Percentiles rank a stretch among this genome's conserved stretches.
Conservation (phyloP, 2,329 filamentous ascomycete genomes). For the Aspergillus caelatus region DNA sequence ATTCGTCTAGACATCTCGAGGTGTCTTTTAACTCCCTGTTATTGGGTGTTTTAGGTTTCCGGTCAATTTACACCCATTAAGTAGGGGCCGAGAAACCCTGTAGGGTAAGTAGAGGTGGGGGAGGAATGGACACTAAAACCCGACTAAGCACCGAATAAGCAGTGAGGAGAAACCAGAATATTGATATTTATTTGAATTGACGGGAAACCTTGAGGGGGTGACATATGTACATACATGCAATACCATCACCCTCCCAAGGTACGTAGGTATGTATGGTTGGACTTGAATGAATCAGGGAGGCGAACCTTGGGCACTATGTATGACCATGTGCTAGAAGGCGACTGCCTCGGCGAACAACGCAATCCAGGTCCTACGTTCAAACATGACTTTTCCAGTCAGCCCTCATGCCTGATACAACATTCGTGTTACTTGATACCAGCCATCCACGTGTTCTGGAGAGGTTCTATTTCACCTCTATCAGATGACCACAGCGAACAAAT, state of each 20-base stretch:
- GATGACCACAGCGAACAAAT: background rate
- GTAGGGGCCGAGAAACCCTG: conserved; percentile 5
- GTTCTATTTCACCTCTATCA: background rate
- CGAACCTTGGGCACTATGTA: background rate
- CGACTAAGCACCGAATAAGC: conserved; percentile 1
- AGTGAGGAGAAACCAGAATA: background rate
- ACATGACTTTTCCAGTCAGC: background rate
- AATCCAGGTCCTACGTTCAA: background rate
- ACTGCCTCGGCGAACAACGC: background rate
- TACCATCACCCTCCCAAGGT: background rate
- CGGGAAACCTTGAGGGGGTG: background rate
- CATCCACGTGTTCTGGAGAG: background rate
- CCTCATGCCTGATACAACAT: background rate
- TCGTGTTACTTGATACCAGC: background rate
- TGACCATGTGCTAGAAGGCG: background rate
- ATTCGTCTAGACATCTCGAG: background rate
- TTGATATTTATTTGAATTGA: conserved; percentile 5
- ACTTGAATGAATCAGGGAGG: background rate
- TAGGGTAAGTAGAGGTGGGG: conserved; percentile 8
- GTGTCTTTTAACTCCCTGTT: background rate
- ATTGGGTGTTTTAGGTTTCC: conserved; percentile 6
- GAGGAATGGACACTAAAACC: conserved; percentile 12
- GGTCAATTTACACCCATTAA: conserved; percentile 6
- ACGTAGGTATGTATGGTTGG: background rate
- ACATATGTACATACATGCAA: background rate